Percentiles rank a stretch among this genome's conserved stretches.
Evolutionary conservation across 805 yeast species (phyloP).

Genomic region (Suhomyces sp.): DNA sequence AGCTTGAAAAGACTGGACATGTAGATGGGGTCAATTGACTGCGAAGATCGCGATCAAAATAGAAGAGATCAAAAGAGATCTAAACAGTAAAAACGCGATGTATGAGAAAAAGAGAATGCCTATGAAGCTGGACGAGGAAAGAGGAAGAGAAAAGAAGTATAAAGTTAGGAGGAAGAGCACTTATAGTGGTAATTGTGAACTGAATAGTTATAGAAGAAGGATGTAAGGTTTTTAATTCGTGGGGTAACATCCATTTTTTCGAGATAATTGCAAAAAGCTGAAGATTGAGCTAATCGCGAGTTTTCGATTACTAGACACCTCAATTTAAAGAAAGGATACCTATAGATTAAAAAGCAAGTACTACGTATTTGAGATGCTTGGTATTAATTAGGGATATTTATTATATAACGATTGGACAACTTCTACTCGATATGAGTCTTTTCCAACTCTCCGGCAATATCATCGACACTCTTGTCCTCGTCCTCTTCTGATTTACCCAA

Average conservation of each 20-base stretch:
- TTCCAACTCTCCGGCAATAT: conserved; percentile 57
- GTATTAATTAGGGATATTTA: background rate
- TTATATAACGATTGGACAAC: background rate
- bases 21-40: background rate
- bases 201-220: too few species aligned
- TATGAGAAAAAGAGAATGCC: background rate
- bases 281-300: background rate
- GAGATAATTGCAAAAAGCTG: background rate
- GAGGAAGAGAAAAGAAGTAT: too few species aligned
- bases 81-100: background rate
- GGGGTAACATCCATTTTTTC: too few species aligned
- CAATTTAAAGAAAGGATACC: background rate
- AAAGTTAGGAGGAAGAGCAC: too few species aligned
- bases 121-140: too few species aligned
- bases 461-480: conserved; percentile 48
- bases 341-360: too few species aligned
- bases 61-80: too few species aligned
- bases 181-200: too few species aligned
- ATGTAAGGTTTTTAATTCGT: too few species aligned
- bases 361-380: background rate
- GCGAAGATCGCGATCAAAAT: background rate
- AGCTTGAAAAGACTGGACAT: conserved; percentile 44
- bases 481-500: conserved; percentile 42
- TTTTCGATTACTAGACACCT: too few species aligned
- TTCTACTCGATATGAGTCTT: conserved; percentile 44